Evolutionary conservation across 257 asterid genomes (phyloP).

Genomic region (Mentha longifolia): DNA sequence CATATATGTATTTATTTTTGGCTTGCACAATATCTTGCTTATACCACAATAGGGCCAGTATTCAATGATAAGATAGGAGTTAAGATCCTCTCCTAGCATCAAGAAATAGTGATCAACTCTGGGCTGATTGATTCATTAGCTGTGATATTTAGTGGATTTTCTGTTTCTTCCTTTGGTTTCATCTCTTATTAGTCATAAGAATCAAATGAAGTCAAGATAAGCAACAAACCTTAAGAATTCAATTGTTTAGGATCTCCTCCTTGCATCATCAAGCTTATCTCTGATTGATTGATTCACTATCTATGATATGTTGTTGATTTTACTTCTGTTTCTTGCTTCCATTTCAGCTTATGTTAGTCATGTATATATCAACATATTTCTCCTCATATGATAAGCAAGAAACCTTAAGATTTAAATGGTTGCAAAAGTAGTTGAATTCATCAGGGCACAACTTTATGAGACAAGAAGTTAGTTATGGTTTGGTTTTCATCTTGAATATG

Average conservation of each 20-base stretch:
- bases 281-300: neutral
- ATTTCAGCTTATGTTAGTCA: neutral
- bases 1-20: neutral
- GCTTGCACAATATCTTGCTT: neutral
- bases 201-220: neutral
- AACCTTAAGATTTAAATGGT: constrained; percentile 10
- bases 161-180: neutral
- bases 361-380: neutral
- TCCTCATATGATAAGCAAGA: neutral
- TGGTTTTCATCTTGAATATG: constrained; percentile 22
- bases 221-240: neutral
- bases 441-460: constrained; percentile 3
- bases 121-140: neutral
- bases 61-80: neutral
- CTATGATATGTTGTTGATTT: constrained; percentile 11
- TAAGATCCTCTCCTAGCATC: neutral
- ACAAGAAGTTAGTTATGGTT: constrained; percentile 24
- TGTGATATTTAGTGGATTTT: constrained; percentile 9
- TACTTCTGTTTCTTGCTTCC: constrained; percentile 1
- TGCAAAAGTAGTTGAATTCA: constrained; percentile 24
- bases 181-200: neutral
- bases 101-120: neutral
- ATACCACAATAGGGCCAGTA: neutral
- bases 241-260: neutral
- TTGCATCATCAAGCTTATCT: neutral